These are phyloP conservation scores for Galerina sulciceps DNA, from an alignment of 768 basidiomycete species.

Conservation along the genomic window DNA sequence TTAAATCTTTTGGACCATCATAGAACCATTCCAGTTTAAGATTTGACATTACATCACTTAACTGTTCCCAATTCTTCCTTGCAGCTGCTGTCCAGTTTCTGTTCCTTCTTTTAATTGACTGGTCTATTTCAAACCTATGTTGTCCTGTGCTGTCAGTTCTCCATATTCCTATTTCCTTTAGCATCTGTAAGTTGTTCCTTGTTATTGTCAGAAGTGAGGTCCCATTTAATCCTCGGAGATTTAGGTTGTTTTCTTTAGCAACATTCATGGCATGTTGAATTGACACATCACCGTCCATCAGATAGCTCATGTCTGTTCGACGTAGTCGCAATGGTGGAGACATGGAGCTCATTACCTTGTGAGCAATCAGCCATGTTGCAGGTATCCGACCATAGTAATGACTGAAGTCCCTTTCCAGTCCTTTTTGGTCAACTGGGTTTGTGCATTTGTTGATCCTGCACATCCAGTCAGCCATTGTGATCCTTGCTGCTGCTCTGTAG, in stretches of 20 bases:
- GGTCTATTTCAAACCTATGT: neutral
- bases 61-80: neutral
- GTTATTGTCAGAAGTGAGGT: neutral
- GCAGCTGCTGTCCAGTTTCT: constrained; percentile 5
- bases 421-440: constrained; percentile 3
- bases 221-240: constrained; percentile 2
- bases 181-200: neutral
- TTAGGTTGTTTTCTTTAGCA: constrained; percentile 2
- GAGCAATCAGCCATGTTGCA: constrained; percentile 16
- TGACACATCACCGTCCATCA: constrained; percentile 10
- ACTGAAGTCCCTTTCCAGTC: constrained; percentile 1
- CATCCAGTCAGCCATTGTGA: constrained; percentile 21
- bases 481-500: neutral
- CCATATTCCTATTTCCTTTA: constrained; percentile 8
- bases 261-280: constrained; percentile 10
- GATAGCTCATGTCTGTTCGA: constrained; percentile 9
- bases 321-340: neutral
- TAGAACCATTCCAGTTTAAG: neutral
- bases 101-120: neutral
- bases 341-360: constrained; percentile 1
- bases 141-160: neutral
- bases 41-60: neutral
- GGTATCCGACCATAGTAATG: constrained; percentile 2
- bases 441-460: constrained; percentile 12
- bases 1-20: neutral